Percentiles rank a stretch among this genome's conserved stretches.
Evolutionary conservation across 768 basidiomycete genomes (phyloP).

Genomic region (Hortiboletus campestris): DNA sequence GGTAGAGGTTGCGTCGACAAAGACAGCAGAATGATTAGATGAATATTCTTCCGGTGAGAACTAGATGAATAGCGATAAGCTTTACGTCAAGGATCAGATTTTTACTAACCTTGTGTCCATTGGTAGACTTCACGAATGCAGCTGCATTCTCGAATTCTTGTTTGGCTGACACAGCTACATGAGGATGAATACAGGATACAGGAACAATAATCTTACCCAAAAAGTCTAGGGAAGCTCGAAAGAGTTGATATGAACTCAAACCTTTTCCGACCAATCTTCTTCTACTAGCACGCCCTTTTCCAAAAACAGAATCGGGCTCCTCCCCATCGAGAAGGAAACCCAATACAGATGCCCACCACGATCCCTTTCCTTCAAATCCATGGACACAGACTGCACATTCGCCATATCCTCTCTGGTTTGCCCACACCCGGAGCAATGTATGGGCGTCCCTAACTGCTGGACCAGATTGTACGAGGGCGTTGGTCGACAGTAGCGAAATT

Average conservation of each 20-base stretch:
- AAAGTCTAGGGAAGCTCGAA: slow-evolving; percentile 82
- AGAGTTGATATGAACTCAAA: slow-evolving; percentile 86
- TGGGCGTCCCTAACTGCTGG: slow-evolving; percentile 73
- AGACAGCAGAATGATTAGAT: slow-evolving; percentile 50
- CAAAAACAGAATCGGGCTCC: slow-evolving; percentile 37
- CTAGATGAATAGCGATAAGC: slow-evolving; percentile 35
- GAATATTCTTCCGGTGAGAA: slow-evolving; percentile 58
- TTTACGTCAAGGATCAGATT: not conserved
- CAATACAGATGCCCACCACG: slow-evolving; percentile 67
- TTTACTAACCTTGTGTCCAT: slow-evolving; percentile 51
- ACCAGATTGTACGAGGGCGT: slow-evolving; percentile 48
- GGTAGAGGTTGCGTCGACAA: slow-evolving; percentile 76
- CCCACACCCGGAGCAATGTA: slow-evolving; percentile 85
- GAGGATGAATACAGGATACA: not conserved
- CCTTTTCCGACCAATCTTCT: slow-evolving; percentile 71
- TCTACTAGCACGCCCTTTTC: slow-evolving; percentile 28
- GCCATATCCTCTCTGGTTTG: slow-evolving; percentile 78
- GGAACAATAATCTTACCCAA: slow-evolving; percentile 51
- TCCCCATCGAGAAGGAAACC: slow-evolving; percentile 67
- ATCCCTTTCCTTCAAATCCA: slow-evolving; percentile 68
- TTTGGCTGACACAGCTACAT: slow-evolving; percentile 48
- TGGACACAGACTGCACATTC: slow-evolving; percentile 57
- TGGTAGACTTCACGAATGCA: slow-evolving; percentile 56
- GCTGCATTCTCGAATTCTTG: slow-evolving; percentile 60
- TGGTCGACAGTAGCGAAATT: slow-evolving; percentile 41